Evolutionary conservation across 2,329 filamentous ascomycete species (phyloP).

Genomic region (Aspergillus uvarum): DNA sequence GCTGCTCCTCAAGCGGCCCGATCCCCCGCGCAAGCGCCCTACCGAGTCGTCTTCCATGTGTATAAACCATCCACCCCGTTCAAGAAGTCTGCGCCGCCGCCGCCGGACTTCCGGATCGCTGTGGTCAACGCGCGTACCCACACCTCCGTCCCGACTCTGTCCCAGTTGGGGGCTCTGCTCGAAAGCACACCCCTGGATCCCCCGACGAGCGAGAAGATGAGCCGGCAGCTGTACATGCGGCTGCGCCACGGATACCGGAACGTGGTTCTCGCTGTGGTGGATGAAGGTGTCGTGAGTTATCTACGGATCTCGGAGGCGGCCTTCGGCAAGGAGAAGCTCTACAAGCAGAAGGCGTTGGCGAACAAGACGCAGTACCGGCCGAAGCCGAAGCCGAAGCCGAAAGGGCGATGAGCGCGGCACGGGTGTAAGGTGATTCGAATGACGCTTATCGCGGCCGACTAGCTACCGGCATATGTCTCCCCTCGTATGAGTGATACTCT

Average conservation of each 20-base stretch:
- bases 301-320: conserved; percentile 75
- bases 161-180: conserved; percentile 69
- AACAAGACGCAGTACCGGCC: conserved; percentile 32
- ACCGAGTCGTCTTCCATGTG: conserved; percentile 74
- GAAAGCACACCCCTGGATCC: conserved; percentile 70
- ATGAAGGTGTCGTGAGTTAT: conserved; percentile 87
- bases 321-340: conserved; percentile 74
- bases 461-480: conserved; percentile 25
- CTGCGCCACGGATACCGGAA: conserved; percentile 83
- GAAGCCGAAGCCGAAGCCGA: conserved; percentile 21
- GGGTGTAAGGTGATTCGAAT: too few relatives aligned
- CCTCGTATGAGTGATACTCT: conserved; percentile 7
- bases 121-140: conserved; percentile 72
- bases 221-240: conserved; percentile 65
- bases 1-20: conserved; percentile 21
- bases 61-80: conserved; percentile 74
- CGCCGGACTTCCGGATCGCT: conserved; percentile 80
- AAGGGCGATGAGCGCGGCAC: too few relatives aligned
- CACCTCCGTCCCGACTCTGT: conserved; percentile 69
- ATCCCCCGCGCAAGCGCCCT: conserved; percentile 51
- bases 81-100: conserved; percentile 73
- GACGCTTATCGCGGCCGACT: background rate
- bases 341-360: conserved; percentile 47
- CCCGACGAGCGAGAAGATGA: conserved; percentile 51
- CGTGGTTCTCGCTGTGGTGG: conserved; percentile 82